A percentile compares a stretch with the other conserved stretches of the same genome.
phyloP scores from a whole-genome alignment of 2,329 filamentous ascomycete species.

The Eutypella sp. region DNA sequence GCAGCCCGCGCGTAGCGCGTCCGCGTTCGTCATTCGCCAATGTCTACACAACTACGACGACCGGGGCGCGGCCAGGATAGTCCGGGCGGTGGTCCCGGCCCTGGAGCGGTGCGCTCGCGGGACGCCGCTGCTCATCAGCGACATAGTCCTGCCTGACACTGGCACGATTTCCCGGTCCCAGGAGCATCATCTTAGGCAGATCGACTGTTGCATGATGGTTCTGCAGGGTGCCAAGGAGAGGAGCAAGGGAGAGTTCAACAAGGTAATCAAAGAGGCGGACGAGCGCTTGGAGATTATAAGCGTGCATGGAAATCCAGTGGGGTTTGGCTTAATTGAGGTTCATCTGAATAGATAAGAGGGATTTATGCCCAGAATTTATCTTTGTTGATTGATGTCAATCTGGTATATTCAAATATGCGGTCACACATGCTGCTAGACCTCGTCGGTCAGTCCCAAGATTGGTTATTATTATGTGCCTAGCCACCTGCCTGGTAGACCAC shows the following conservation, averaged over 20 bases:
- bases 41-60: conserved; percentile 20
- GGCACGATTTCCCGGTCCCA: neutral
- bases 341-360: too few relatives aligned
- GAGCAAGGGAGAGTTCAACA: conserved; percentile 15
- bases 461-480: too few relatives aligned
- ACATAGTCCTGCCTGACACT: conserved; percentile 14
- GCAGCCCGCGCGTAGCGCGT: conserved; percentile 12
- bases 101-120: conserved; percentile 13
- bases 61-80: conserved; percentile 18
- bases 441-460: too few relatives aligned
- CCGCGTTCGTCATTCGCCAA: conserved; percentile 20
- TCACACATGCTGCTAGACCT: too few relatives aligned
- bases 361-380: too few relatives aligned
- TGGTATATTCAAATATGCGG: too few relatives aligned
- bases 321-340: too few relatives aligned
- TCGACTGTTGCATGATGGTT: conserved; percentile 22
- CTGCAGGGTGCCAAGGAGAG: conserved; percentile 19
- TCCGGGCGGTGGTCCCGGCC: conserved; percentile 18
- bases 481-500: too few relatives aligned
- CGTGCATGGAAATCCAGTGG: too few relatives aligned
- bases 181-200: conserved; percentile 16
- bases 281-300: conserved; percentile 8
- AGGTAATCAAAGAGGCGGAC: conserved; percentile 11
- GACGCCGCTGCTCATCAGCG: conserved; percentile 20
- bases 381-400: too few relatives aligned